Evolutionary conservation across 2,329 filamentous ascomycete genomes (phyloP), one percentile per base, ranked within the genome.

Genomic region (Alternaria sp.): DNA sequence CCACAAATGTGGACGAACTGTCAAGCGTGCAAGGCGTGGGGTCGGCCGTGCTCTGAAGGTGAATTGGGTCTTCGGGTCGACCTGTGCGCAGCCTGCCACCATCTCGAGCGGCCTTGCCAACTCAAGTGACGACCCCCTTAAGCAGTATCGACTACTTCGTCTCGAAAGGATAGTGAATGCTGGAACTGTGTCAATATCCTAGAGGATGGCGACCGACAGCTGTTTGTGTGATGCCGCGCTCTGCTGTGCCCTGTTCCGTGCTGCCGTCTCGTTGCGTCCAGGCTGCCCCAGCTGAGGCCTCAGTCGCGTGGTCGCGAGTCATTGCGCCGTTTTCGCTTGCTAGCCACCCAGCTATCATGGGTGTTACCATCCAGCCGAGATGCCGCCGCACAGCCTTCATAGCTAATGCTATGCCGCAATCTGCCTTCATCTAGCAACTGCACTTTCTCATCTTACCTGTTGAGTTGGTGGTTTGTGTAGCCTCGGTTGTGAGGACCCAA

Each of bases 321-420:
- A 60, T 58, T 62, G 61, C 44, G 41, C 57, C 57, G 53, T 44
- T 48, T 28, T 24, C 46, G 44, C 44, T 32, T 18, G 18, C 46
- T 20, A 26, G 20, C 34, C 12, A 36, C 32, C 20, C 46, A 38
- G 14, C 34, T 24, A 26, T 49, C 32, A 36, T 49, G 32, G 18
- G 16, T 38, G 39, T 16, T 24, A 28, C 34, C 24, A 48, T 59
- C 58, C 36, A 51, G 36, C 32, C 47, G 54, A 32, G 34, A 53
- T 51, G 48, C 48, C 46, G 24, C 41, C 61, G 57, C 39, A 24
- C 39, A 16, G 20, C 55, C 54, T 59, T 12, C 20, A 38, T 16
- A 38, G 34, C 46, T 57, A 16, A 18, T 36, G 48, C 49, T 36
- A 62, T 59, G 61, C 65, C 63, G 53, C 65, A 66, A 61, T 64